Evolutionary conservation across 306 rosid genomes (phyloP), one percentile per base, ranked within the genome.

Genomic region (Acacia confusa): DNA sequence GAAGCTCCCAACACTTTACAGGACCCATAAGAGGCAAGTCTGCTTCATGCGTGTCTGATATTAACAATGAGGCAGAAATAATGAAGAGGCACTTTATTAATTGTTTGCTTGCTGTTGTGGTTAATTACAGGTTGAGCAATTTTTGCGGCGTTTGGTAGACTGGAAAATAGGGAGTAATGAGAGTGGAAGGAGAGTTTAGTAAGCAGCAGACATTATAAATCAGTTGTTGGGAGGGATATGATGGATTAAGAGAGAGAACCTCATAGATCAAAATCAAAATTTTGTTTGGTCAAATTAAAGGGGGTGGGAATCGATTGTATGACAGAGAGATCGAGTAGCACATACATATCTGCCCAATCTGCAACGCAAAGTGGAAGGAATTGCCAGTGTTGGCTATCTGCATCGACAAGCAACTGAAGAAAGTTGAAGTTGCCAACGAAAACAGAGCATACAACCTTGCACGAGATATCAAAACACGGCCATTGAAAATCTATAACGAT

Each of bases 21-120:
- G 83, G 98, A 93, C 85, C 98, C 99, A 84, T 81, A 91, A 4
- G 97, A 95, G 97, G 98, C 82, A 85, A 64, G 82, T 55, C 36
- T 52, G 32, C 53, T 44, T 45, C 77, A 53, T 47, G 52, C 3
- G 16, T 47, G 15, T 10, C 16, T 47, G 52, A 14, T 47, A 16
- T 12, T 16, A 47, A 47, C 16, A 47, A 47, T 47, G 17, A 47
- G 52, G 17, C 16, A 14, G 52, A 14, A 45, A 47, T 47, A 47
- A 47, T 47, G 3, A 47, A 47, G 17, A 47, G 19, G 16, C 60
- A 7, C 2, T 24, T 52, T 52, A 19, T 52, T 52, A 19, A 52
- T 24, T 11, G 24, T 10, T 53, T 27, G 27, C 28, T 58, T 58
- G 9, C 43, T 66, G 36, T 17, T 2, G 27, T 64, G 16, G 22